Base-by-base conservation (phyloP, 768 basidiomycete species). In the Auricularia heimuer region DNA sequence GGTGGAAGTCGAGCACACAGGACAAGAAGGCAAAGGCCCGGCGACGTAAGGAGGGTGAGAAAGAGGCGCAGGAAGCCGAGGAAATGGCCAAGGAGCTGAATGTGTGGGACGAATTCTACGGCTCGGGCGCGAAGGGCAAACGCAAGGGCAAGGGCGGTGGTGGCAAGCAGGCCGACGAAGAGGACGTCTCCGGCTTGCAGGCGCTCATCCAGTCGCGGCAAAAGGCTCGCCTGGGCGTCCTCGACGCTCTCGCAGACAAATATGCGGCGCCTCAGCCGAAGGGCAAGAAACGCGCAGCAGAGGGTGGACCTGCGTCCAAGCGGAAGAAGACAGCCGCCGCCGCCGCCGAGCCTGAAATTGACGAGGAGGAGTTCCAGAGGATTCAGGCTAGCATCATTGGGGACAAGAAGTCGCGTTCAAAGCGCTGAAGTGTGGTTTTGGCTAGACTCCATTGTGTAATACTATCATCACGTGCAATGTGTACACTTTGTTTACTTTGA, bases 51-150 rank as follows among this genome's bases (percentile, higher is more conserved):
- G 82, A 84, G 70, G 83, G 85, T 1, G 80, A 86, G 67, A 88
- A 87, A 73, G 94, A 95, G 73, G 92, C 91, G 1, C 77, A 78
- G 64, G 92, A 96, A 70, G 94, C 94, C 3, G 94, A 92, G 74
- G 79, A 83, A 21, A 76, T 88, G 51, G 94, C 94, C 4, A 91
- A 86, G 69, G 91, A 92, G 67, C 76, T 98, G 16, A 94, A 94
- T 2, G 90, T 97, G 10, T 95, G 93, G 92, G 94, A 97, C 64
- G 92, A 94, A 69, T 94, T 94, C 70, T 93, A 90, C 71, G 91
- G 89, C 3, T 85, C 80, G 67, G 91, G 89, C 3, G 90, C 88
- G 75, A 74, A 80, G 1, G 83, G 84, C 6, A 77, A 83, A 42
- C 80, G 84, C 68, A 85, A 83, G 74, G 75, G 75, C 14, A 84